Evolutionary conservation across 78 protist species (phyloP).

Genomic region (Isochrysis galbana): DNA sequence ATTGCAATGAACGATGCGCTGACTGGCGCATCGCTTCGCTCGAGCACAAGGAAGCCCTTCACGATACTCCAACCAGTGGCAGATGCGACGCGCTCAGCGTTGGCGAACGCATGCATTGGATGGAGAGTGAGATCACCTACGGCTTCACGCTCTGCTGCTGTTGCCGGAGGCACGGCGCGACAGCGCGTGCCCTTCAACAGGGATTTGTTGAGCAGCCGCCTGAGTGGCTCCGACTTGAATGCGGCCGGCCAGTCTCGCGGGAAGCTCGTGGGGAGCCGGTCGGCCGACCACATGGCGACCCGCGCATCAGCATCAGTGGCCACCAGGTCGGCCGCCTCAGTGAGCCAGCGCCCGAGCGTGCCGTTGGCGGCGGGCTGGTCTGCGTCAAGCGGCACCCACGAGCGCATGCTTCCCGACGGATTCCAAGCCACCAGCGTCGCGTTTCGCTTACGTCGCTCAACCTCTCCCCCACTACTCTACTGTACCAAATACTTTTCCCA

Average conservation of each 20-base stretch:
- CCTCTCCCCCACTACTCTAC: too few relatives aligned
- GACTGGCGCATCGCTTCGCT: background rate
- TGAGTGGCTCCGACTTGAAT: background rate
- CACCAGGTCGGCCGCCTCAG: background rate
- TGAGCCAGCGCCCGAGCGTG: background rate
- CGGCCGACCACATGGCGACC: background rate
- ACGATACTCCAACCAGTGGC: background rate
- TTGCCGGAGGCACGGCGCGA: background rate
- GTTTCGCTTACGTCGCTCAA: too few relatives aligned
- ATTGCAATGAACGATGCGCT: background rate
- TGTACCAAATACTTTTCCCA: too few relatives aligned
- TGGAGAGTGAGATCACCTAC: background rate
- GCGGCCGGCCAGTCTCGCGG: background rate
- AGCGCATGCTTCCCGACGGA: too few relatives aligned
- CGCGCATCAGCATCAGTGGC: background rate
- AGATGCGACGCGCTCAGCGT: background rate
- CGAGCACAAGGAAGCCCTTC: background rate
- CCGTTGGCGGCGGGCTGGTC: background rate
- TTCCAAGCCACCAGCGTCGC: too few relatives aligned
- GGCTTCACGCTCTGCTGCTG: background rate
- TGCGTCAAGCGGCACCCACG: background rate
- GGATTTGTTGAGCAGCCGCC: background rate
- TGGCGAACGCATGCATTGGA: background rate
- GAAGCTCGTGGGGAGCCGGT: background rate
- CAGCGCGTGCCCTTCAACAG: background rate